Percentiles rank a stretch among this genome's conserved stretches.
Conservation (phyloP, 2,329 filamentous ascomycete genomes). For the Lizonia empirigonia region DNA sequence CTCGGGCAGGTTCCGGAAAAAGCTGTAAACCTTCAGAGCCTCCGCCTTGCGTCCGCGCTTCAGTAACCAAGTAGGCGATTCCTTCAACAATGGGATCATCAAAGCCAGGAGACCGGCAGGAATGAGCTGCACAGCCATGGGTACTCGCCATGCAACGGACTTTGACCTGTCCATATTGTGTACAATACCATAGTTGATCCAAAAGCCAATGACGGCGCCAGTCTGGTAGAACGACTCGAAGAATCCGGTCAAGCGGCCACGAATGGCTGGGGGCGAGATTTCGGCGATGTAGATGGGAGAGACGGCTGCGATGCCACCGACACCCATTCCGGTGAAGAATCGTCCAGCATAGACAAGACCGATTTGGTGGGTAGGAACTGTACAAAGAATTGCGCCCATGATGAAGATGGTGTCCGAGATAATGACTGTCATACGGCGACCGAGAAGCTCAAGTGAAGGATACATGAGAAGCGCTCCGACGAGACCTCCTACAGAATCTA, state of each 20-base stretch:
- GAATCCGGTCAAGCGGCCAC: slow-evolving; percentile 61
- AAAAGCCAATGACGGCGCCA: slow-evolving; percentile 46
- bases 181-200: slow-evolving; percentile 53
- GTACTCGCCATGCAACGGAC: slow-evolving; percentile 53
- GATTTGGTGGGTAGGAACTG: slow-evolving; percentile 32
- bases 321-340: slow-evolving; percentile 47
- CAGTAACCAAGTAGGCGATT: slow-evolving; percentile 54
- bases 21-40: slow-evolving; percentile 58
- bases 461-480: slow-evolving; percentile 58
- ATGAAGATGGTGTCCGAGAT: slow-evolving; percentile 54
- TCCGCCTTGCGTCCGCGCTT: slow-evolving; percentile 49
- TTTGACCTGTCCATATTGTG: slow-evolving; percentile 53
- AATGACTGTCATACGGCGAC: slow-evolving; percentile 58
- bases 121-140: slow-evolving; percentile 68
- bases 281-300: slow-evolving; percentile 67
- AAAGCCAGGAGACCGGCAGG: slow-evolving; percentile 64
- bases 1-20: slow-evolving; percentile 65
- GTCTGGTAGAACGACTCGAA: slow-evolving; percentile 58
- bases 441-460: slow-evolving; percentile 53
- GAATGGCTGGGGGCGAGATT: slow-evolving; percentile 62
- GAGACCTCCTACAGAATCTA: slow-evolving; percentile 57
- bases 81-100: slow-evolving; percentile 51
- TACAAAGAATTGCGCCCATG: slow-evolving; percentile 49
- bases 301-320: slow-evolving; percentile 56
- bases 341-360: slow-evolving; percentile 52